Base-by-base conservation (phyloP, 192 early-diverging fungal species). In the Umbelopsis ramanniana region DNA sequence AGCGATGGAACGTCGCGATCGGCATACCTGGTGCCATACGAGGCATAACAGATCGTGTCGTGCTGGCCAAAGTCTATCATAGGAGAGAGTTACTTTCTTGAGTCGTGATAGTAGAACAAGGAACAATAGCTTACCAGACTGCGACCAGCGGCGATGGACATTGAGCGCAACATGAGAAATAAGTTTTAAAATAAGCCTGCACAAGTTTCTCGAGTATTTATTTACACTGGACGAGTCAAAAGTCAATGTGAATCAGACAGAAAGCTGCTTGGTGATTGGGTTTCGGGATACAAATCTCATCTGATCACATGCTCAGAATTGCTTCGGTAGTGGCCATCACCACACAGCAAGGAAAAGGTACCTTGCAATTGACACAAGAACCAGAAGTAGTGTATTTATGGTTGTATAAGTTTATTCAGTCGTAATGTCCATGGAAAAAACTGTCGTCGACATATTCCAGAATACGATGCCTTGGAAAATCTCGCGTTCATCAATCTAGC, bases 171-270 rank as follows among this genome's bases (percentile, higher is more conserved):
- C 57, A 63, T 63, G 15, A 37, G 33, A 19, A 63, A 63, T 29
- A 63, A 26, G 24, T n/a, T 29, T 1, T 15, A 63, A 43, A 43
- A 63, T 35, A 63, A 63, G 57, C 26, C 3, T 12, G 57, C 15
- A 14, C 26, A 22, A 26, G 23, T 54, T 22, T 19, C 23, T 11
- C 15, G 57, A 63, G 29, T 37, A 63, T 35, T 63, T 63, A 37
- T 63, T 63, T 63, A 37, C 15, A 50, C 15, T 63, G 14, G 26
- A 29, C 57, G 15, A 35, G 57, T 57, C 17, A 63, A 63, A 29
- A 63, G 57, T 63, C 57, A 63, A 63, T 37, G 57, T 63, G 57
- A 63, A 63, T 63, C 57, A 63, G 29, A 63, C 33, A 4, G n/a
- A 63, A 63, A 63, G 10, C 15, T 29, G 33, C 29, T 3, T 35